Conservation (phyloP, 2,329 filamentous ascomycete genomes). For the Aplosporella prunicola region DNA sequence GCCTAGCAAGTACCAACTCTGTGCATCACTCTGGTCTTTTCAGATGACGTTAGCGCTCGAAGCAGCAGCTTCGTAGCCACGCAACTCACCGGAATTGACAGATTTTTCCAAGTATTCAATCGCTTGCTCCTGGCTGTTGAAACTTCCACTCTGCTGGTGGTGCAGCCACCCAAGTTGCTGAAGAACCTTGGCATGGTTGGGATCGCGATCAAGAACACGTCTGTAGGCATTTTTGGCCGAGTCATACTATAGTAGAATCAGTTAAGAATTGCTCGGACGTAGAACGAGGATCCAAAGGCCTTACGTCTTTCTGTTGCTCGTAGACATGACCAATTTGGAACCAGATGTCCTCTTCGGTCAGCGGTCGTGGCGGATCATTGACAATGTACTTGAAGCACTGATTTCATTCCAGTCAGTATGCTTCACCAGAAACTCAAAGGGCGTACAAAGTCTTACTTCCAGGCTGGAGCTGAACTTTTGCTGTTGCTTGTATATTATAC, state of each 20-base stretch:
- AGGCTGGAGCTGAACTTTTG: conserved; percentile 87
- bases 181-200: conserved; percentile 93
- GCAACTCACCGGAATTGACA: conserved; percentile 68
- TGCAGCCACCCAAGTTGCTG: conserved; percentile 97
- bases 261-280: neutral
- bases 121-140: conserved; percentile 85
- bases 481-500: conserved; percentile 99
- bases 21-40: conserved; percentile 82
- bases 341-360: conserved; percentile 98
- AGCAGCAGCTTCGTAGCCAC: conserved; percentile 13
- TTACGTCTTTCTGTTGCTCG: conserved; percentile 95
- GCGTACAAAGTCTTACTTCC: conserved; percentile 60
- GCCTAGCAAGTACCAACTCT: conserved; percentile 97
- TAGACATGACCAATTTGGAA: conserved; percentile 99
- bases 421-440: no score
- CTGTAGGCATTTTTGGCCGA: conserved; percentile 86
- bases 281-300: conserved; percentile 29
- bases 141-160: conserved; percentile 88
- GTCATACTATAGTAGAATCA: conserved; percentile 60
- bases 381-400: conserved; percentile 99
- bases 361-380: conserved; percentile 75
- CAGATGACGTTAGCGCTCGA: conserved; percentile 14
- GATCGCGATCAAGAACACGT: conserved; percentile 86
- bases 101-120: conserved; percentile 98
- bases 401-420: neutral